Base-by-base conservation (phyloP, 495 filamentous ascomycete species). In the Podospora conica region DNA sequence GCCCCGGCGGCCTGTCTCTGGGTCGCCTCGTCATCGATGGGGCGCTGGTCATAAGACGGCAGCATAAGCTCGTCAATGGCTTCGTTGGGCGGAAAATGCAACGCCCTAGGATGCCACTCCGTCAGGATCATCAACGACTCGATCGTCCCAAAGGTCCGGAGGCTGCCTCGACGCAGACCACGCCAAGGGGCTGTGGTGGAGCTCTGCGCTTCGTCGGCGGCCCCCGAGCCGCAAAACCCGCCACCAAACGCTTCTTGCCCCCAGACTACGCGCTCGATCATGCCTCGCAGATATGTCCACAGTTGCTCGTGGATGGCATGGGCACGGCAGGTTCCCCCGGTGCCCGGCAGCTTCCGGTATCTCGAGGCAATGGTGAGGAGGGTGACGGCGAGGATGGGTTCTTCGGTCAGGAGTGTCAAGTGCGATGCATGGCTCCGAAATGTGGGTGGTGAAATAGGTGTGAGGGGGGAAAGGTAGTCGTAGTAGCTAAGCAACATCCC, bases 251-350 rank as follows among this genome's bases (percentile, higher is more conserved):
- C 92, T 76, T 97, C 93, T 71, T 97, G 93, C 24, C 93, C 94
- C 91, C 91, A 97, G 61, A 97, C 89, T 61, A 96, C 88, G 21
- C 95, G 87, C 73, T 96, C 90, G 63, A 97, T 92, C 90, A 96
- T 97, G 60, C 91, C 89, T 28, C 93, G 87, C 31, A 97, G 84
- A 73, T 97, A 96, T 24, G 86, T 88, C 95, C 95, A 98, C n/a
- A 98, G 85, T 76, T 92, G 88, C 68, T 97, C 92, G 71, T 98
- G 95, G 61, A 98, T 96, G 64, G 91, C 90, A 69, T 92, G 92
- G 0, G 91, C 90, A 53, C 95, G 87, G 53, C 91, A 95, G 67
- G 86, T 81, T 3, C 90, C 88, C 4, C 96, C 96, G 1, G 92
- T 85, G n/a, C 90, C 88, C 24, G 87, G 83, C 20, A 96, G 87